phyloP scores from a whole-genome alignment of 257 asterid genomes.

The Capsicum rhomboideum region DNA sequence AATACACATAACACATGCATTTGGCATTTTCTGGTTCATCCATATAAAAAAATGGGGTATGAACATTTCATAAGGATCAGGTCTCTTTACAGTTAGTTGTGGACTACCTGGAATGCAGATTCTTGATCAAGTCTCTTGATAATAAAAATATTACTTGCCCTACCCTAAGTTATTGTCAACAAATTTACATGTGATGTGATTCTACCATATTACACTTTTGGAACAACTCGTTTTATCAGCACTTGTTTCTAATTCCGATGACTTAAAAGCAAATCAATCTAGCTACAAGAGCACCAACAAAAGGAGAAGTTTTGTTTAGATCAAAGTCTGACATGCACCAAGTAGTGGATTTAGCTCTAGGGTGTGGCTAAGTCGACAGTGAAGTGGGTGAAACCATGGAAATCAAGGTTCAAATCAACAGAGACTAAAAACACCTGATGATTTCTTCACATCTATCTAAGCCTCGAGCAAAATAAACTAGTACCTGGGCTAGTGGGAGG shows the following conservation, averaged over 20 bases:
- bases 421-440: not conserved
- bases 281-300: not conserved
- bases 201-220: not conserved
- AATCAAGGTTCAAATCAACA: not conserved
- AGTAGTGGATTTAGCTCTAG: not conserved
- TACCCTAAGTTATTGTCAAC: not conserved
- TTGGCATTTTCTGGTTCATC: not conserved
- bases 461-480: not conserved
- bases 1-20: no score
- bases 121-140: not conserved
- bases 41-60: not conserved
- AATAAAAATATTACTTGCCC: not conserved
- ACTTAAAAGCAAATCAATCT: not conserved
- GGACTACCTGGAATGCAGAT: not conserved
- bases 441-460: not conserved
- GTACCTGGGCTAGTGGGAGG: not conserved
- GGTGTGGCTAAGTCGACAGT: not conserved
- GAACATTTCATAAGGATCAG: not conserved
- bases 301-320: not conserved
- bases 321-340: not conserved
- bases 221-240: not conserved
- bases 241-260: not conserved
- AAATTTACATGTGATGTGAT: not conserved
- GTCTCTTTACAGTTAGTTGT: not conserved
- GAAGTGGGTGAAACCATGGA: not conserved